A percentile compares a stretch with the other conserved stretches of the same genome.
phyloP scores from a whole-genome alignment of 768 basidiomycete species.

The Panus rudis region DNA sequence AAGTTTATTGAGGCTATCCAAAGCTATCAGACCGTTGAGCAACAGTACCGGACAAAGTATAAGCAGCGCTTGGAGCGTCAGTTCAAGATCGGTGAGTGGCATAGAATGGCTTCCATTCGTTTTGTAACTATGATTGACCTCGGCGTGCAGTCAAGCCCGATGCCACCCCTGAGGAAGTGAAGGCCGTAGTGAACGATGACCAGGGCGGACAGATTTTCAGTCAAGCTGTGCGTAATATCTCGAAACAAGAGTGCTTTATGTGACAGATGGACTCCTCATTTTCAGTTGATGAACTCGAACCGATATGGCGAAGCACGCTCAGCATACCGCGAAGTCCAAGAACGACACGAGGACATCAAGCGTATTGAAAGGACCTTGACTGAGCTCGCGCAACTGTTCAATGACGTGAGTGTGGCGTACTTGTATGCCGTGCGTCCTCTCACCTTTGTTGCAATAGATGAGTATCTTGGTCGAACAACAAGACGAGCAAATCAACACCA shows the following conservation, averaged over 20 bases:
- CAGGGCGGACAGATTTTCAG: conserved; percentile 70
- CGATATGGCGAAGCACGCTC: conserved; percentile 86
- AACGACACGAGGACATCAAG: conserved; percentile 91
- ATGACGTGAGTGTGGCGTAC: conserved; percentile 58
- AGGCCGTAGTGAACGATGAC: conserved; percentile 59
- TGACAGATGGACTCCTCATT: background rate
- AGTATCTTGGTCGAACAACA: conserved; percentile 92
- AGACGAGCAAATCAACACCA: conserved; percentile 77
- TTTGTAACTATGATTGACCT: too few species aligned
- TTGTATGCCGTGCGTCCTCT: background rate
- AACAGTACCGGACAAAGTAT: conserved; percentile 56
- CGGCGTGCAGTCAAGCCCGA: conserved; percentile 74
- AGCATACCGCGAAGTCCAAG: conserved; percentile 96
- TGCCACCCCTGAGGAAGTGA: conserved; percentile 75
- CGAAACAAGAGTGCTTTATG: background rate
- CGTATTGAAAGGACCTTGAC: conserved; percentile 90
- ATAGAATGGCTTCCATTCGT: background rate
- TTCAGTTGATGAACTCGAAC: conserved; percentile 79
- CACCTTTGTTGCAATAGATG: conserved; percentile 49
- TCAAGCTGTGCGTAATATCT: conserved; percentile 44
- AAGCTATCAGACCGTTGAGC: conserved; percentile 71
- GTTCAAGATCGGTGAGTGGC: conserved; percentile 59
- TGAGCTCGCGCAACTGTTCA: conserved; percentile 92
- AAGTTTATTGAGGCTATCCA: conserved; percentile 75
- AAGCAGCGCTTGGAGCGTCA: conserved; percentile 68